A percentile compares a stretch with the other conserved stretches of the same genome.
phyloP scores from a whole-genome alignment of 2,329 filamentous ascomycete species.

The Fusarium sp. region DNA sequence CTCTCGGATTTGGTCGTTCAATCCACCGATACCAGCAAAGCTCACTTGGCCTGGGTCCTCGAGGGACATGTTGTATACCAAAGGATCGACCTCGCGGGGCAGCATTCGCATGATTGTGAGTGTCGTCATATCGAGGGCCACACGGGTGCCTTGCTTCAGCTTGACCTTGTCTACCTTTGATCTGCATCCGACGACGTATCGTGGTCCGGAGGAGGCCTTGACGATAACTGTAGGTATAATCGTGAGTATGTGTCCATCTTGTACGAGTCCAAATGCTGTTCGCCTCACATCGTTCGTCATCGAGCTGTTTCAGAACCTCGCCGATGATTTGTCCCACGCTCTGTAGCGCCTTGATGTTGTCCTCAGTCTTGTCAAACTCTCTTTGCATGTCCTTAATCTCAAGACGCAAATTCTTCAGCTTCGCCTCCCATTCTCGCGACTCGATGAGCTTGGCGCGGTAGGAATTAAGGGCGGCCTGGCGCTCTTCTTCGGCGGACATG shows the following conservation, averaged over 20 bases:
- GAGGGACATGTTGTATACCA: constrained; percentile 99
- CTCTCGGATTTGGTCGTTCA: constrained; percentile 99
- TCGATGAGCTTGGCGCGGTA: constrained; percentile 90
- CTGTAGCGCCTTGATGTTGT: constrained; percentile 99
- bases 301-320: constrained; percentile 97
- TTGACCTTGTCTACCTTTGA: constrained; percentile 98
- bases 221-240: constrained; percentile 81
- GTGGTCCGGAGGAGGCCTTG: constrained; percentile 95
- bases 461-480: constrained; percentile 79
- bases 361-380: constrained; percentile 96
- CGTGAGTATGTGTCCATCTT: constrained; percentile 40
- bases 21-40: constrained; percentile 96
- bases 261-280: constrained; percentile 18
- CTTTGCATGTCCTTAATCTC: constrained; percentile 97
- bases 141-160: constrained; percentile 97
- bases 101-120: constrained; percentile 99
- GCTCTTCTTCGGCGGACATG: constrained; percentile 71
- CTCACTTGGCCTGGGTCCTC: constrained; percentile 98
- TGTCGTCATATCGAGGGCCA: constrained; percentile 98
- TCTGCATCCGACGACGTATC: constrained; percentile 98
- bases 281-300: constrained; percentile 94
- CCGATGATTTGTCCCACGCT: constrained; percentile 99
- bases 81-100: constrained; percentile 95
- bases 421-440: constrained; percentile 98
- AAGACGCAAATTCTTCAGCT: constrained; percentile 92